Base-by-base conservation (phyloP, 2,329 filamentous ascomycete genomes). In the Talaromyces amestolkiae region DNA sequence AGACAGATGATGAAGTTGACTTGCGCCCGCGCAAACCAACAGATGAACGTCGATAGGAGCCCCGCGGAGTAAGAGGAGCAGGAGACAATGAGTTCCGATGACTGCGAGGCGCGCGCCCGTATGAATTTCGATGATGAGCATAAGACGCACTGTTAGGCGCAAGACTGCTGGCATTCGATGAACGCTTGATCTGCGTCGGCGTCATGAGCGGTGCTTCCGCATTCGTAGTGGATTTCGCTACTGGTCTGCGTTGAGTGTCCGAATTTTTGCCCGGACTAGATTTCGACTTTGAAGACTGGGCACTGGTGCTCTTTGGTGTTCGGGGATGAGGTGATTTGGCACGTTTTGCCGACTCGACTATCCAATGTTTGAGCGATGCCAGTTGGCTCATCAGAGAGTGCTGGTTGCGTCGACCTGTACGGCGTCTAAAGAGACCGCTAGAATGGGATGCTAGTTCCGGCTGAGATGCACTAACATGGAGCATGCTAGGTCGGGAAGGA, bases 1-100 rank as follows among this genome's bases (percentile, higher is more conserved):
- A 97, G 17, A 99, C 89, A 0, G 93, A 98, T 0, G 93, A 97
- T 0, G 93, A 97, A 0, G 95, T 99, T 0, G 94, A 98, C 76
- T 98, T 98, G 67, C 95, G 88, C 43, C 95, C 94, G 33, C 93
- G 87, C 53, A 98, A 85, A 35, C 94, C 93, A 51, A 85, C 87
- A 5, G 92, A 96, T 2, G 92, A 88, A 41, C 93, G 90, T 11
- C 95, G 88, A 72, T 96, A 90, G 0, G 91, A 91, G 5, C 92
- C 93, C 45, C 93, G 90, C 3, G 95, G 94, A 0, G 95, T 98
- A 47, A 97, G 78, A 0, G 95, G 94, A 2, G 89, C 90, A 0
- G 95, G 95, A 0, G 92, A 96, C 10, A 96, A 80, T 0, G 93
- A 97, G 67, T 92, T 90, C 17, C 92, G 86, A 67, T 81, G 76